Percentiles rank a stretch among this genome's conserved stretches.
These are phyloP conservation scores for Talaromyces sp. DNA, from an alignment of 2,329 filamentous ascomycete species.

Conservation along the genomic window DNA sequence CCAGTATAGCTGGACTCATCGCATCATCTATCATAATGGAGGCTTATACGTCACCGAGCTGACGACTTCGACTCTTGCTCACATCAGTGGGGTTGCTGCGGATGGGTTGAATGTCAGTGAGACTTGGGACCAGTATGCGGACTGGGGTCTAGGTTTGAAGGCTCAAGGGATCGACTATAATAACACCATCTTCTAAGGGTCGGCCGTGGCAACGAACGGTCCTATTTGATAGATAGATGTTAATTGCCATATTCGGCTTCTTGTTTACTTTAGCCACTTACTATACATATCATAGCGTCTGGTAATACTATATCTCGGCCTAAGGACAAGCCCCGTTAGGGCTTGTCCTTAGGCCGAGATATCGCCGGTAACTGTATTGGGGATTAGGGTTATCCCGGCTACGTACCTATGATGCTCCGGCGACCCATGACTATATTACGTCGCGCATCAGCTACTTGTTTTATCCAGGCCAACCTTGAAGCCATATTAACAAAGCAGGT, in stretches of 20 bases:
- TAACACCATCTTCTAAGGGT: conserved; percentile 2
- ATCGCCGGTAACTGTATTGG: background rate
- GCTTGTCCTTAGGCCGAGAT: background rate
- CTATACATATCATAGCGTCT: background rate
- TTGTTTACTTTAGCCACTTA: background rate
- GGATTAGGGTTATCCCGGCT: background rate
- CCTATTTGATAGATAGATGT: background rate
- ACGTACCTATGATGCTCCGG: background rate
- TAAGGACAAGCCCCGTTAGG: no score
- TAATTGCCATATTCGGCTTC: background rate
- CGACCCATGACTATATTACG: background rate
- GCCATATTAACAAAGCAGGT: background rate
- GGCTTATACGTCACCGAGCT: conserved; percentile 4
- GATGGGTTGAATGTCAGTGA: conserved; percentile 1
- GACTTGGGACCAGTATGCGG: conserved; percentile 9
- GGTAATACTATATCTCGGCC: no score
- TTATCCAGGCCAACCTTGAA: background rate
- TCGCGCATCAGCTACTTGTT: background rate
- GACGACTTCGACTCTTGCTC: background rate
- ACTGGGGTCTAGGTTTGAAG: conserved; percentile 5
- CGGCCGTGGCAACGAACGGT: background rate
- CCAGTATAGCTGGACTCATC: conserved; percentile 6
- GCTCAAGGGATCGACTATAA: conserved; percentile 6
- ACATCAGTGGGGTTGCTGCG: background rate
- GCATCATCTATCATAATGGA: conserved; percentile 1